Evolutionary conservation across 140 eudicot species (phyloP).

Genomic region (Cichorium intybus): DNA sequence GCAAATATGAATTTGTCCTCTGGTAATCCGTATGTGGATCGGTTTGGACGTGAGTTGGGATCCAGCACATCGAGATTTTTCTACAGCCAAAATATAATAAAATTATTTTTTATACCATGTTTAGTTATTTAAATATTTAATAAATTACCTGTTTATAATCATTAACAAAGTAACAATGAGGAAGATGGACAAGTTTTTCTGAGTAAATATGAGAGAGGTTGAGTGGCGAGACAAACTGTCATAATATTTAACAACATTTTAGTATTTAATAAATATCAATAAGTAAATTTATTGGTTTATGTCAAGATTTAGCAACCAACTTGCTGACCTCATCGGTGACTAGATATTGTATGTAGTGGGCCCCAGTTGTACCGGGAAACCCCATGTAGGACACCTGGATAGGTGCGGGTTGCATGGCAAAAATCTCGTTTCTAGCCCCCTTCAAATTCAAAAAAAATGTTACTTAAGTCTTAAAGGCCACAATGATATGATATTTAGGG

Average conservation of each 20-base stretch:
- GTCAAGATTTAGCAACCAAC: no score
- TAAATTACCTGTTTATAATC: conserved; percentile 99
- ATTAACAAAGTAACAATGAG: conserved; percentile 94
- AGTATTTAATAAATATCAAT: background rate
- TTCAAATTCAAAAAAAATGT: no score
- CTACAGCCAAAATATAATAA: no score
- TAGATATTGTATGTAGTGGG: conserved; percentile 81
- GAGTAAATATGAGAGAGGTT: conserved; percentile 72
- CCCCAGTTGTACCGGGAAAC: conserved; percentile 97
- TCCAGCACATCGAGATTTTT: conserved; percentile 94
- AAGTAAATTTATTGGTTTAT: no score
- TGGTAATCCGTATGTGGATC: conserved; percentile 89
- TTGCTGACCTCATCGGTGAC: conserved; percentile 78
- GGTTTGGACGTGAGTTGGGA: conserved; percentile 57
- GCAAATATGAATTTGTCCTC: conserved; percentile 89
- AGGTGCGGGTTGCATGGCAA: conserved; percentile 98
- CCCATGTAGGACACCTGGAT: conserved; percentile 98
- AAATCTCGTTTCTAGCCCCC: conserved; percentile 98
- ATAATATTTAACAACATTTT: conserved; percentile 3
- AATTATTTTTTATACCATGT: no score
- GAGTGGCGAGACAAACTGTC: conserved; percentile 54
- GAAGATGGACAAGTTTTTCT: conserved; percentile 93
- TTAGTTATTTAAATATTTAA: no score
- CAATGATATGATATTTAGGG: no score
- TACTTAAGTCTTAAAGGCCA: no score